These are phyloP conservation scores for Pezizomycotina sp. DNA, from an alignment of 2,329 filamentous ascomycete genomes.

Conservation along the genomic window DNA sequence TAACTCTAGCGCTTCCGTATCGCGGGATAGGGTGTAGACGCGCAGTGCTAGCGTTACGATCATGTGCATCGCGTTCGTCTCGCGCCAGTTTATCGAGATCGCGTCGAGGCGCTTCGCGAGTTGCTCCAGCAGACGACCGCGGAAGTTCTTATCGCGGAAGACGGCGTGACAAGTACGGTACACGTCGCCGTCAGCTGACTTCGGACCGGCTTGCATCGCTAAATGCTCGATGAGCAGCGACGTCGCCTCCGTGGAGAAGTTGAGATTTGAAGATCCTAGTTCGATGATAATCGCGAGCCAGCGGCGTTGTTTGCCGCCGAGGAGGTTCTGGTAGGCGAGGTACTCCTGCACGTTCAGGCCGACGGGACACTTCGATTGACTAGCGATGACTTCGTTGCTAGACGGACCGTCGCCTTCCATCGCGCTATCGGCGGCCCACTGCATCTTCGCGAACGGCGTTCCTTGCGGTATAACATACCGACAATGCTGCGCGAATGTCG, in stretches of 20 bases:
- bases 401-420: conserved; percentile 31
- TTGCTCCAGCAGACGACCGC: conserved; percentile 34
- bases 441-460: conserved; percentile 29
- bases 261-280: conserved; percentile 39
- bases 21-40: conserved; percentile 23
- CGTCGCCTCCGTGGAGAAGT: conserved; percentile 41
- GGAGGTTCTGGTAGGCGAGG: conserved; percentile 35
- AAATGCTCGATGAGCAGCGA: conserved; percentile 38
- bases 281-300: conserved; percentile 37
- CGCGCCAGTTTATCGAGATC: conserved; percentile 42
- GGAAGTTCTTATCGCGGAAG: conserved; percentile 38
- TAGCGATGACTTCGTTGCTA: conserved; percentile 40
- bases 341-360: conserved; percentile 38
- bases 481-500: conserved; percentile 36
- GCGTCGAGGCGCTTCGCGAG: conserved; percentile 33
- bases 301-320: conserved; percentile 33
- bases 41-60: conserved; percentile 38
- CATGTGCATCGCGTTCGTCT: conserved; percentile 41
- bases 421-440: conserved; percentile 11
- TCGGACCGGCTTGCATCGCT: conserved; percentile 40
- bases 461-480: conserved; percentile 28
- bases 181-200: conserved; percentile 20
- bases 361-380: conserved; percentile 34
- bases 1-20: conserved; percentile 23
- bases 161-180: conserved; percentile 36